Percentiles rank a stretch among this genome's conserved stretches.
phyloP scores from a whole-genome alignment of 2,329 filamentous ascomycete species.

The Colletotrichum sp. region DNA sequence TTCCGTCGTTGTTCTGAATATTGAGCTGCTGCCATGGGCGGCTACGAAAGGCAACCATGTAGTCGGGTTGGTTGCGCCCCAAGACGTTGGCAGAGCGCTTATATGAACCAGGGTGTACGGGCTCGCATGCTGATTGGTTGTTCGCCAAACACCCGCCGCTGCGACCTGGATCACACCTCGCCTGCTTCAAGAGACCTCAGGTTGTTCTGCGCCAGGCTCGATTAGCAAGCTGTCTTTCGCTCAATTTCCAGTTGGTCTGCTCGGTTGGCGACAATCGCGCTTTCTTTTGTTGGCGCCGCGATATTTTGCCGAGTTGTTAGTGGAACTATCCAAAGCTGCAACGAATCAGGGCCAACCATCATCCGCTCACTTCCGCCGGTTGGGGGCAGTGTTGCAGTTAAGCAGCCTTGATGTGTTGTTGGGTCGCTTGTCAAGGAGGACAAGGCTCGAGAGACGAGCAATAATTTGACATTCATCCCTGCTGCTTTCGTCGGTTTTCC shows the following conservation, averaged over 20 bases:
- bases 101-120: neutral
- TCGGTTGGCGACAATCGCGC: neutral
- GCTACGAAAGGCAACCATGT: constrained; percentile 10
- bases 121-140: constrained; percentile 16
- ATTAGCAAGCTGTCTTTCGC: neutral
- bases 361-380: neutral
- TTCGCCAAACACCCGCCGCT: constrained; percentile 5
- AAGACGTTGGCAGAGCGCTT: constrained; percentile 13
- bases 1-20: neutral
- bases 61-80: constrained; percentile 3
- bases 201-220: neutral
- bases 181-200: neutral
- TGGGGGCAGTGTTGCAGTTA: neutral
- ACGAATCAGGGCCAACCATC: neutral
- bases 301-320: neutral
- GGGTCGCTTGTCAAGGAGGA: neutral
- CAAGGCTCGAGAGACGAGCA: neutral
- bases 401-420: neutral
- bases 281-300: constrained; percentile 4
- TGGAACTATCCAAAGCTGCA: neutral
- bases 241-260: neutral
- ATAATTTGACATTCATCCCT: neutral
- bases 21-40: constrained; percentile 1
- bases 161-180: constrained; percentile 23
- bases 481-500: neutral